Conservation (phyloP, 192 early-diverging fungal genomes). For the Backusella tuberculispora region DNA sequence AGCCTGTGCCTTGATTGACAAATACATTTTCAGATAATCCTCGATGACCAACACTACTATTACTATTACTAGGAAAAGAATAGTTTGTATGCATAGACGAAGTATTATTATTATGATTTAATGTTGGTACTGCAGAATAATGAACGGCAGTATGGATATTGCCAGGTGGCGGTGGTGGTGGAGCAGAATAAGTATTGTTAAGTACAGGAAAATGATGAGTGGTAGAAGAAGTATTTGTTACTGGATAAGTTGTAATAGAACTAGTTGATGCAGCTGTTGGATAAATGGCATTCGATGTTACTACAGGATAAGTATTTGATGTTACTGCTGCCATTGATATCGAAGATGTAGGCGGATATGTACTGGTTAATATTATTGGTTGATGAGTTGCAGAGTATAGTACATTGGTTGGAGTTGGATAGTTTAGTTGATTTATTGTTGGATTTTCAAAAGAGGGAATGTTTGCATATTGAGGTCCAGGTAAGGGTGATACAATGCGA, state of each 20-base stretch:
- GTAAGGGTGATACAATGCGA: conserved; percentile 52
- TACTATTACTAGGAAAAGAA: background rate
- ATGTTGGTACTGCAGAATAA: background rate
- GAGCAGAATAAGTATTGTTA: background rate
- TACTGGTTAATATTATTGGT: background rate
- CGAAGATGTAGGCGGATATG: background rate
- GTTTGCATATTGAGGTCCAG: background rate
- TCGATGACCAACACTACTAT: background rate
- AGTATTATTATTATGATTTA: background rate
- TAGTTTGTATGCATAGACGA: background rate
- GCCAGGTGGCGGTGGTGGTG: background rate
- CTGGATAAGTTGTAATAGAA: background rate
- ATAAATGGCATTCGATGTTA: background rate
- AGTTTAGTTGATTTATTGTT: background rate
- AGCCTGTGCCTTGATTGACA: background rate
- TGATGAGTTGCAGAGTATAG: background rate
- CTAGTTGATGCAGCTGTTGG: background rate
- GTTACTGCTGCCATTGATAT: background rate
- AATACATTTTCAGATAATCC: background rate
- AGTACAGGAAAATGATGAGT: background rate
- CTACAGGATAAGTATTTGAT: background rate
- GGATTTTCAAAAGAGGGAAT: background rate
- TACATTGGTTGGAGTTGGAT: background rate
- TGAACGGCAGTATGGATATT: background rate
- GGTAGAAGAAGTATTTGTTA: background rate